phyloP scores from a whole-genome alignment of 805 yeast species.

The Ogataea nitratoaversa region DNA sequence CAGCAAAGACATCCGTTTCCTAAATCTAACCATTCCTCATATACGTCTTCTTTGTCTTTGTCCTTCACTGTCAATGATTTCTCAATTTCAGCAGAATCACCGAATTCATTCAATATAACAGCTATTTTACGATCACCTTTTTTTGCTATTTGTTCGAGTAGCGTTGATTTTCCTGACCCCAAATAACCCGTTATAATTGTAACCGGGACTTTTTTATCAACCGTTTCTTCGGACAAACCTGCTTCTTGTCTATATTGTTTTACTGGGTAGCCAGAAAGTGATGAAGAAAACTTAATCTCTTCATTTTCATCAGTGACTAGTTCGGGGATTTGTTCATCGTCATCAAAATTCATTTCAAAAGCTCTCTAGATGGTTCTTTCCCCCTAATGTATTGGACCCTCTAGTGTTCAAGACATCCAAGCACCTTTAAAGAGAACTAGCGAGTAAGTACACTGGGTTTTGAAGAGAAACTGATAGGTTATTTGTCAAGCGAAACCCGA shows the following conservation, averaged over 20 bases:
- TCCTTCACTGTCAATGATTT: slow-evolving; percentile 69
- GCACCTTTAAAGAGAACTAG: no score
- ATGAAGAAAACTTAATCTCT: slow-evolving; percentile 22
- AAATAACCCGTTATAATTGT: slow-evolving; percentile 92
- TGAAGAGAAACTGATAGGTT: no score
- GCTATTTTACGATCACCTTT: slow-evolving; percentile 76
- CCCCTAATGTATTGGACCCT: no score
- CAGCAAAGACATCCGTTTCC: slow-evolving; percentile 98
- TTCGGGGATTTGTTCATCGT: slow-evolving; percentile 25
- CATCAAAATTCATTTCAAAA: slow-evolving; percentile 8
- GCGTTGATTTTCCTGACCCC: slow-evolving; percentile 91
- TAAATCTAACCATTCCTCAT: slow-evolving; percentile 92
- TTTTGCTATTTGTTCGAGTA: slow-evolving; percentile 69
- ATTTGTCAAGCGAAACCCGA: no score
- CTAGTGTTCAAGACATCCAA: no score
- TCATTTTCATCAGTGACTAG: slow-evolving; percentile 22
- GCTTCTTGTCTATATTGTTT: slow-evolving; percentile 11
- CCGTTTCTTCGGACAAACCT: slow-evolving; percentile 17
- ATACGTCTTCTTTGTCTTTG: slow-evolving; percentile 42
- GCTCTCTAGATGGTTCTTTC: no score
- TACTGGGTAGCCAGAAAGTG: neutral
- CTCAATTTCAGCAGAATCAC: slow-evolving; percentile 87
- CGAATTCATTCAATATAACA: slow-evolving; percentile 87
- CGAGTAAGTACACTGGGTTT: no score
- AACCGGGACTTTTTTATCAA: slow-evolving; percentile 64